Base-by-base conservation (phyloP, 2,329 filamentous ascomycete genomes). In the Colletotrichum agaves region DNA sequence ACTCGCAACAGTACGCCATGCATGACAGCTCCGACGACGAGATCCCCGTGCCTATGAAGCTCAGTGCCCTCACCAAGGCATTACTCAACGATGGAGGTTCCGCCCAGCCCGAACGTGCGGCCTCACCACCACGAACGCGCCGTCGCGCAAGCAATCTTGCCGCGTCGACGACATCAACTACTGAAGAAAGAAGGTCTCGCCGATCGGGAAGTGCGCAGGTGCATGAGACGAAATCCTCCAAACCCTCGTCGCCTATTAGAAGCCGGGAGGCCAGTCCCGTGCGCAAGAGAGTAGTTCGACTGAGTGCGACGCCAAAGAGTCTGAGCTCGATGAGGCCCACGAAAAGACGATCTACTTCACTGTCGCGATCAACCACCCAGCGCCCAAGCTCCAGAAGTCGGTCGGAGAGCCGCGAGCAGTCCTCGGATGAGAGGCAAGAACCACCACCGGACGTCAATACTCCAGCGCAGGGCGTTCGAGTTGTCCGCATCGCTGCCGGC, bases 11-110 rank as follows among this genome's bases (percentile, higher is more conserved):
- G 53, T 84, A 81, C 71, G 80, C 77, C n/a, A 74, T 90, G 72
- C 90, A 93, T 73, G 94, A 97, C 76, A 97, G 93, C 83, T 97
- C 94, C 23, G 95, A 98, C 79, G 95, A 98, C 75, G 95, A 98
- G 79, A 93, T 97, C 31, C 92, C 92, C 15, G 91, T 93, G 72
- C 94, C 94, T 74, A 93, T 96, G 88, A 97, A 96, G 81, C 91
- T 98, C 77, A 98, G 94, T 77, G 94, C 94, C 74, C 88, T 96
- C 72, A 97, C 95, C 55, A 95, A 96, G 76, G 94, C 93, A 19
- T 84, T 98, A 15, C 85, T 98, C 23, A 88, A 88, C 64, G 88
- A 90, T 67, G 87, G 87, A 47, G 82, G 84, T 56, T 85, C 82
- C 3, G 85, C 87, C 8, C 82, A 83, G 70, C 77, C 73, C 3